These are phyloP conservation scores for Magnolia kwangsiensis DNA, from an alignment of 164 flowering plant species.

Conservation along the genomic window DNA sequence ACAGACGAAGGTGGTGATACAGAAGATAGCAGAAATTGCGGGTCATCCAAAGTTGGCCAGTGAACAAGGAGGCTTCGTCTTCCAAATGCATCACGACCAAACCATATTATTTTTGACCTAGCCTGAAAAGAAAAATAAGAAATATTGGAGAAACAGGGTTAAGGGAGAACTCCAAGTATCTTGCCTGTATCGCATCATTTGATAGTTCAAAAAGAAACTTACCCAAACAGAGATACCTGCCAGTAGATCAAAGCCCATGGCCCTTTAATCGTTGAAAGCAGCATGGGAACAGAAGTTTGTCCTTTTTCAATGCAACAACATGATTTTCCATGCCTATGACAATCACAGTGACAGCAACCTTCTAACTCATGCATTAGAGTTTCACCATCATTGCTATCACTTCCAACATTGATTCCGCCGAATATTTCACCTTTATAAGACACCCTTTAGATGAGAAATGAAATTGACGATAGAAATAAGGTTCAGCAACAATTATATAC, in stretches of 20 bases:
- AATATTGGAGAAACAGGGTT: constrained; percentile 2
- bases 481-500: not conserved
- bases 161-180: not conserved
- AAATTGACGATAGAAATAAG: not conserved
- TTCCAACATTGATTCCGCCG: constrained; percentile 63
- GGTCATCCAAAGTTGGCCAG: constrained; percentile 74
- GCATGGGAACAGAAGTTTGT: constrained; percentile 47
- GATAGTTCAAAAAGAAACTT: constrained; percentile 19
- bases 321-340: constrained; percentile 17
- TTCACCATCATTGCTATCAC: constrained; percentile 65
- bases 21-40: constrained; percentile 75
- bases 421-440: constrained; percentile 73
- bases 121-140: constrained; percentile 33
- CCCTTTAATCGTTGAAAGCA: constrained; percentile 81
- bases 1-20: constrained; percentile 54
- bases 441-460: constrained; percentile 3
- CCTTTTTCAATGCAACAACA: constrained; percentile 21
- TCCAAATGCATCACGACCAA: constrained; percentile 98
- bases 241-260: constrained; percentile 94
- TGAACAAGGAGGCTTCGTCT: constrained; percentile 96
- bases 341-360: constrained; percentile 53
- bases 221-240: constrained; percentile 72
- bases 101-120: constrained; percentile 79
- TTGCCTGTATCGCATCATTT: not conserved
- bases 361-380: constrained; percentile 56